Evolutionary conservation across 2,329 filamentous ascomycete species (phyloP).

Genomic region (Myriosclerotinia curreyana): DNA sequence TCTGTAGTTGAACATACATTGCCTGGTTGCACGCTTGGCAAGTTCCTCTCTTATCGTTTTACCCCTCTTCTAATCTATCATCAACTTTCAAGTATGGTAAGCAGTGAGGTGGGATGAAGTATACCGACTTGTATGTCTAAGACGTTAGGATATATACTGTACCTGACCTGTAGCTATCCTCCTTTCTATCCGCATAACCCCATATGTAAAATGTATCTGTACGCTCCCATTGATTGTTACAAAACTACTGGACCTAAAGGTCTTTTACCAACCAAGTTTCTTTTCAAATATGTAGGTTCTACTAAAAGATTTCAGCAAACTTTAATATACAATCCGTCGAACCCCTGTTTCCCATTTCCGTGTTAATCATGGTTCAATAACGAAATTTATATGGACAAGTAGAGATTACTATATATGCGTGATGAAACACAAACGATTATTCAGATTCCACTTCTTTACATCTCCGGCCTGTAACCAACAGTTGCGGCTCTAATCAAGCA

Average conservation of each 20-base stretch:
- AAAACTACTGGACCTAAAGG: not conserved
- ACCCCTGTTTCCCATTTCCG: constrained; percentile 15
- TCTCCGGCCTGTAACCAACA: not conserved
- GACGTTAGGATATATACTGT: constrained; percentile 3
- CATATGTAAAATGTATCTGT: not conserved
- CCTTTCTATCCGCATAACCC: not conserved
- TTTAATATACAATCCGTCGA: constrained; percentile 16
- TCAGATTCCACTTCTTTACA: not conserved
- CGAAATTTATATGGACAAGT: not conserved
- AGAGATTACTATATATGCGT: not conserved
- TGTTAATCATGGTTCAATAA: constrained; percentile 17
- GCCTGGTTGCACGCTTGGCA: constrained; percentile 12
- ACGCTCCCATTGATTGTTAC: not conserved
- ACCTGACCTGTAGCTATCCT: not conserved
- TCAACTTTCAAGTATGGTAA: not conserved
- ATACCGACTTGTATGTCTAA: not conserved
- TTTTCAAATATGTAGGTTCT: not conserved
- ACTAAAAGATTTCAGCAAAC: constrained; percentile 10
- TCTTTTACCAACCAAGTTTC: not conserved
- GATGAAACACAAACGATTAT: constrained; percentile 3
- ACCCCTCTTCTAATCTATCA: constrained; percentile 21
- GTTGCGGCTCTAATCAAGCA: constrained; percentile 10
- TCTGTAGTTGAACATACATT: constrained; percentile 11
- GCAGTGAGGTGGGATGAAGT: not conserved
- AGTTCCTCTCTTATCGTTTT: constrained; percentile 20